Evolutionary conservation across 2,329 filamentous ascomycete species (phyloP).

Genomic region (Pseudogymnoascus sp.): DNA sequence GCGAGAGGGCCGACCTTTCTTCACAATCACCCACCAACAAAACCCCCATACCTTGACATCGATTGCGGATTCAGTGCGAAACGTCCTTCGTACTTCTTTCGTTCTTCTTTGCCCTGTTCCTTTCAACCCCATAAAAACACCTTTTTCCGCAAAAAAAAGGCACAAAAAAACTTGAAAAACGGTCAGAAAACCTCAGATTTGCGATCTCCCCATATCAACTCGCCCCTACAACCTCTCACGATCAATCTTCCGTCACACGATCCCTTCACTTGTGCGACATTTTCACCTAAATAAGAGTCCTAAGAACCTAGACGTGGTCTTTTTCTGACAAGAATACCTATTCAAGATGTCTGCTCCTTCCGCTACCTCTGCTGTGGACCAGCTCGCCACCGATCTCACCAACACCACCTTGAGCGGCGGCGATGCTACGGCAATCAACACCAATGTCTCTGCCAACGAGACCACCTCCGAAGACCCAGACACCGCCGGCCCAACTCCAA

Average conservation of each 20-base stretch:
- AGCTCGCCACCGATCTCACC: slow-evolving; percentile 72
- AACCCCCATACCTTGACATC: slow-evolving; percentile 12
- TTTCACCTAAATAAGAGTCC: slow-evolving; percentile 19
- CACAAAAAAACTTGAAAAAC: slow-evolving; percentile 34
- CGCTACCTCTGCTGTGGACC: slow-evolving; percentile 59
- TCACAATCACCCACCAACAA: slow-evolving; percentile 12
- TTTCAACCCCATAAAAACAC: slow-evolving; percentile 24
- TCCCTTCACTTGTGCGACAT: slow-evolving; percentile 15
- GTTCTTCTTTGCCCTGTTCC: slow-evolving; percentile 29
- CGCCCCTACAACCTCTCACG: slow-evolving; percentile 14
- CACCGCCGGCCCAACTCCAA: slow-evolving; percentile 62
- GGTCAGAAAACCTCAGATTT: slow-evolving; percentile 23
- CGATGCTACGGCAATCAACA: slow-evolving; percentile 67
- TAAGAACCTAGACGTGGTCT: slow-evolving; percentile 12
- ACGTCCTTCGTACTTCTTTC: slow-evolving; percentile 27
- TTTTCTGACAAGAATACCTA: slow-evolving; percentile 20
- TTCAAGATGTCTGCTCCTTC: slow-evolving; percentile 55
- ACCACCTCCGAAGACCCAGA: slow-evolving; percentile 51
- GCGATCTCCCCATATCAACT: slow-evolving; percentile 22
- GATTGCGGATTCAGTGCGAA: slow-evolving; percentile 29
- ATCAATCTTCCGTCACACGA: slow-evolving; percentile 16
- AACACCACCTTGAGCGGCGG: slow-evolving; percentile 63
- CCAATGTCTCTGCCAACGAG: slow-evolving; percentile 53
- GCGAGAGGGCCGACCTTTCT: slow-evolving; percentile 9
- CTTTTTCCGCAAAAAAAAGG: slow-evolving; percentile 24